Base-by-base conservation (phyloP, 2,329 filamentous ascomycete species). In the Fusarium globosum region DNA sequence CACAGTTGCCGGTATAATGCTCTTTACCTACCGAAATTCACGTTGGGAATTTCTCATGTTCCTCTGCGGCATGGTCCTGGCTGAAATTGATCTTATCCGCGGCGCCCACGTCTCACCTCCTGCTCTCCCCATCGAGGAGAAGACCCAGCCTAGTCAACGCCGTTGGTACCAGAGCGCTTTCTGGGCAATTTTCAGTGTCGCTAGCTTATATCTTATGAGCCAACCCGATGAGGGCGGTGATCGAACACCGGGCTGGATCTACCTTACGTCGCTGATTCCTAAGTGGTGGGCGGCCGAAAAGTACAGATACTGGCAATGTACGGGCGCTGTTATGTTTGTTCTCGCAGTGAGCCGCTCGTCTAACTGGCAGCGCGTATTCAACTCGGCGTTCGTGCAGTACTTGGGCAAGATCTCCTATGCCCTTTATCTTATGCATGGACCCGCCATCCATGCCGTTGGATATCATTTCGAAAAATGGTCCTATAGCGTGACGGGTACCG, bases 341-440 rank as follows among this genome's bases (percentile, higher is more conserved):
- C 80, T 85, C 61, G 84, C 85, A 41, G 85, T 88, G 23, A 83
- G 85, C 30, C 84, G 86, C 61, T 86, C 85, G 9, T 78, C 80
- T 6, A 79, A 77, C 8, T 86, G 88, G 82, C 86, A 87, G 75
- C 80, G 81, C 23, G 81, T 89, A 64, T 89, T 90, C 80, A 86
- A 86, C 76, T 81, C 82, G 3, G 76, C 80, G 5, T 73, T 84
- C 21, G 82, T 89, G 7, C 88, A 90, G 76, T 91, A 91, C 79
- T 81, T 91, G 11, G 89, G 89, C 66, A 86, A 86, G 76, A 87
- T 91, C 72, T 90, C 88, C 59, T 91, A 89, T 76, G 86, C 88
- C 56, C 77, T 91, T 33, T 91, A 91, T 78, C 84, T 91, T 20
- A 87, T 90, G 82, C 89, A 91, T 77, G 88, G 88, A 2, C 87